Evolutionary conservation across 2,329 filamentous ascomycete genomes (phyloP), one percentile per base, ranked within the genome.

Genomic region (Stachybotrys chlorohalonatus): DNA sequence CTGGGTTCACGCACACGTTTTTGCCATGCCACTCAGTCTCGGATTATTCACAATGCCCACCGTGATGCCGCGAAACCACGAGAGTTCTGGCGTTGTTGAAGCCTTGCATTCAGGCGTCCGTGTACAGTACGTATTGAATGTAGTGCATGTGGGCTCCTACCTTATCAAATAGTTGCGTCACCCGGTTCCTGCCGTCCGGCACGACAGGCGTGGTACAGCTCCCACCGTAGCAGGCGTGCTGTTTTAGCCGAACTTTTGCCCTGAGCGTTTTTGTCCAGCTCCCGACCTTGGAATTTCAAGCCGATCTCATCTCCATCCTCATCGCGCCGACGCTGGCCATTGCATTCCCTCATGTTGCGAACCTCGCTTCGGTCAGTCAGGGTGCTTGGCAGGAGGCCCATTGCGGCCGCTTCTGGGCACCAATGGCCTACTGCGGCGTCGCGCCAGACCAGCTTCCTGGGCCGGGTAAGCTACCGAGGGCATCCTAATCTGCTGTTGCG

Each of bases 321-420:
- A 62, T 60, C 60, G 64, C 63, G 69, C 64, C 66, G 57, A 11
- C 63, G 67, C 66, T 68, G 69, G 73, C 70, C 70, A 72, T 71
- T 69, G 68, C 70, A 77, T 75, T 75, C 73, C 74, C 76, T 77
- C 76, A 86, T 86, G 83, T 79, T 86, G 80, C 83, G 83, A 76
- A 82, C 81, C 71, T 85, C 83, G 72, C 74, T 86, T 75, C 81
- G 78, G 75, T 83, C 83, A 70, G 79, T 79, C 68, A 82, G 77
- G 77, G 75, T 77, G 66, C 72, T 84, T 69, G 75, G 78, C 73
- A 73, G 74, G 70, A 78, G 75, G 73, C 75, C 80, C 66, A 64
- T 74, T 69, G 74, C 74, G 70, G 75, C 78, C 65, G 72, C 74
- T 67, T 73, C 74, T 63, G 72, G 73, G 70, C 80, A 77, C 69